Evolutionary conservation across 371 early-diverging fungal species (phyloP).

Genomic region (Saksenaea oblongispora): DNA sequence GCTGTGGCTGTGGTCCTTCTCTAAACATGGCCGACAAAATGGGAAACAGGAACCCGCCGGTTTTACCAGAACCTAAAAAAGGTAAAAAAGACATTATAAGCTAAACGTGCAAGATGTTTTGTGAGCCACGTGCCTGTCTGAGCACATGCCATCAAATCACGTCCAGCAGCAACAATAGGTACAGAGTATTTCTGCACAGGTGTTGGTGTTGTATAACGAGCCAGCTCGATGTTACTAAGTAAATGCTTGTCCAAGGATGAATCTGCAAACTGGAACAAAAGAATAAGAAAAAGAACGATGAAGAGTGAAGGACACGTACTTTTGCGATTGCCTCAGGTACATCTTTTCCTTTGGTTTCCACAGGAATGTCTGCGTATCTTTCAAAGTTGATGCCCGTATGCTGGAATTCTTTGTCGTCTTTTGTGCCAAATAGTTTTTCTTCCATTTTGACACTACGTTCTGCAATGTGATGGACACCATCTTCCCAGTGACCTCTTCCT

Average conservation of each 20-base stretch:
- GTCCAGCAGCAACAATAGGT: conserved; percentile 59
- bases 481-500: conserved; percentile 66
- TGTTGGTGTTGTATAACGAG: conserved; percentile 67
- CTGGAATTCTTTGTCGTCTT: conserved; percentile 67
- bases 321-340: conserved; percentile 69
- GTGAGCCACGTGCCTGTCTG: conserved; percentile 66
- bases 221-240: conserved; percentile 62
- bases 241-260: conserved; percentile 81
- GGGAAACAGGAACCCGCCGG: conserved; percentile 72
- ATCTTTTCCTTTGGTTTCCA: conserved; percentile 86
- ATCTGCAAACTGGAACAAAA: conserved; percentile 43
- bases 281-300: not conserved
- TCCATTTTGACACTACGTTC: conserved; percentile 39
- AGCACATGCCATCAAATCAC: conserved; percentile 80
- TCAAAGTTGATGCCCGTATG: conserved; percentile 96
- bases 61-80: conserved; percentile 74
- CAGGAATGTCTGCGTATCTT: conserved; percentile 96
- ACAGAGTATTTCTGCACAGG: conserved; percentile 73
- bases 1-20: conserved; percentile 67
- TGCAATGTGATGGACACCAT: conserved; percentile 59
- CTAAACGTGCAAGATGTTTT: no score
- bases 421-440: conserved; percentile 54
- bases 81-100: no score
- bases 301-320: conserved; percentile 57
- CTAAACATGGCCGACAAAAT: conserved; percentile 49